Evolutionary conservation across 2,329 filamentous ascomycete species (phyloP).

Genomic region (Geosmithia putterillii): DNA sequence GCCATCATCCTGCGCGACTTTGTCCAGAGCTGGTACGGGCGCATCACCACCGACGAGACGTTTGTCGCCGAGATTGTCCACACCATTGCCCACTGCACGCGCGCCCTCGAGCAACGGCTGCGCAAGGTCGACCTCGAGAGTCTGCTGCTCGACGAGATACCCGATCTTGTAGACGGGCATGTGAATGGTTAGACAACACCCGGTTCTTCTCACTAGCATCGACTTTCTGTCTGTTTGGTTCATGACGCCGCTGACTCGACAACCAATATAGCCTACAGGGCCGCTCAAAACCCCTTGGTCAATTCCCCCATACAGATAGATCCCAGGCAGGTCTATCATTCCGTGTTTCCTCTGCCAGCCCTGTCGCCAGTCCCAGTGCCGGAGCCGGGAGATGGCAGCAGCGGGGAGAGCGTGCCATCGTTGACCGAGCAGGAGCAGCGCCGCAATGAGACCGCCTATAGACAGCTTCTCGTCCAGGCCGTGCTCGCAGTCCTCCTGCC

Average conservation of each 20-base stretch:
- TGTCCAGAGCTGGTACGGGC: conserved; percentile 85
- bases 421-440: conserved; percentile 48
- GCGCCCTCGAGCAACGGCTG: conserved; percentile 75
- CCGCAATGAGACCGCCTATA: conserved; percentile 71
- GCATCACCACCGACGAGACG: conserved; percentile 79
- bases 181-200: conserved; percentile 48
- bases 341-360: conserved; percentile 67
- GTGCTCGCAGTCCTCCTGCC: conserved; percentile 75
- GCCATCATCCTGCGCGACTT: conserved; percentile 84
- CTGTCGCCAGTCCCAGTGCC: conserved; percentile 62
- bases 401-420: too few relatives aligned
- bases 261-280: conserved; percentile 52
- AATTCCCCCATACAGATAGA: conserved; percentile 48
- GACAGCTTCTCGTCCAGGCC: conserved; percentile 76
- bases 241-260: conserved; percentile 1
- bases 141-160: conserved; percentile 77
- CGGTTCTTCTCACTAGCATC: neutral
- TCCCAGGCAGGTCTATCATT: conserved; percentile 66
- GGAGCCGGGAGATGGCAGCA: conserved; percentile 25
- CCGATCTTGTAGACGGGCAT: conserved; percentile 69
- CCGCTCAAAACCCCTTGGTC: conserved; percentile 45
- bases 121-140: conserved; percentile 73
- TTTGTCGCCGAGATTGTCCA: conserved; percentile 83
- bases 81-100: conserved; percentile 84
- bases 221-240: too few relatives aligned